Percentiles rank a stretch among this genome's conserved stretches.
Evolutionary conservation across 2,329 filamentous ascomycete species (phyloP).

Genomic region (Paecilomyces dactylethromorphus): DNA sequence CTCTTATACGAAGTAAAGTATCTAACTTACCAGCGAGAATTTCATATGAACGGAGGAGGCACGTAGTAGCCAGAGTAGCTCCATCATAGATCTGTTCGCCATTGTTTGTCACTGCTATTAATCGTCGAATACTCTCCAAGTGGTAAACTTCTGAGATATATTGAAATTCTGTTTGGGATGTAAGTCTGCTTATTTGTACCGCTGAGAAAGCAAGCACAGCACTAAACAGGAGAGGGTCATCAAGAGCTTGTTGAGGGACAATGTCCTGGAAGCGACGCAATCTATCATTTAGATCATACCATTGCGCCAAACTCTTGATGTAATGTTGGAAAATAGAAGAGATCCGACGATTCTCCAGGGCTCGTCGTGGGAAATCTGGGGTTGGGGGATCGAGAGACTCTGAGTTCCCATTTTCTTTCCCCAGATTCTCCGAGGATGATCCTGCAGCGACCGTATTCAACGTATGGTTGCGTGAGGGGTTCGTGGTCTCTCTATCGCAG

Average conservation of each 20-base stretch:
- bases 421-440: too few species aligned
- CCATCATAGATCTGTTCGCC: constrained; percentile 27
- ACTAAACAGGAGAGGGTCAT: constrained; percentile 37
- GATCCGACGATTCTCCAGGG: constrained; percentile 5
- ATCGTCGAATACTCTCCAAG: constrained; percentile 29
- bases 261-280: constrained; percentile 26
- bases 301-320: constrained; percentile 30
- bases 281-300: constrained; percentile 44
- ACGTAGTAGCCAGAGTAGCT: constrained; percentile 41
- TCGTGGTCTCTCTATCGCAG: not conserved
- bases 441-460: too few species aligned
- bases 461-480: not conserved
- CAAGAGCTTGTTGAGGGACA: constrained; percentile 32
- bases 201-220: constrained; percentile 42
- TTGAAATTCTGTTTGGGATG: constrained; percentile 9
- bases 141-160: constrained; percentile 36
- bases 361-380: not conserved
- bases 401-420: not conserved
- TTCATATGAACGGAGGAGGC: constrained; percentile 44
- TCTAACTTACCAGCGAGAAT: constrained; percentile 36
- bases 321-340: constrained; percentile 34
- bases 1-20: not conserved
- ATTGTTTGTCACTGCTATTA: constrained; percentile 31
- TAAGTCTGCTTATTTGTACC: constrained; percentile 28
- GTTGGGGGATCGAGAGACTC: not conserved